Conservation (phyloP, 1,284 basidiomycete genomes). For the Ceratobasidium sp. region DNA sequence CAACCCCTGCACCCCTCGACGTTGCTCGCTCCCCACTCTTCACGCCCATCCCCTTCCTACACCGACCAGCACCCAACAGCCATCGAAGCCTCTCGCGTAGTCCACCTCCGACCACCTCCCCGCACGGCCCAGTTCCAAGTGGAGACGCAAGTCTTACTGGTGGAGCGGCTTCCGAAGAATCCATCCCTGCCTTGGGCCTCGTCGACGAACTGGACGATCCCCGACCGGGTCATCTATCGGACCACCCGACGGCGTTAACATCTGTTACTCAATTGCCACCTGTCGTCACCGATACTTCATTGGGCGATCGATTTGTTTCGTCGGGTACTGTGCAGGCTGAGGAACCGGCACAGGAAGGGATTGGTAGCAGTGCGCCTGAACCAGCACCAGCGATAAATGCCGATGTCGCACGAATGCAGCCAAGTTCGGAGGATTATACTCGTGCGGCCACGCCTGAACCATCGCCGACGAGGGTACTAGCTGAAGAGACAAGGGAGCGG, state of each 20-base stretch:
- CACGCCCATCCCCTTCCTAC: slow-evolving; percentile 85
- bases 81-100: slow-evolving; percentile 67
- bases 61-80: slow-evolving; percentile 75
- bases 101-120: slow-evolving; percentile 79
- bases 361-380: not conserved
- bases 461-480: slow-evolving; percentile 43
- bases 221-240: slow-evolving; percentile 81
- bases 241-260: slow-evolving; percentile 77
- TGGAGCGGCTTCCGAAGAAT: slow-evolving; percentile 46
- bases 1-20: slow-evolving; percentile 59
- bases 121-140: slow-evolving; percentile 55
- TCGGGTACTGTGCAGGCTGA: not conserved
- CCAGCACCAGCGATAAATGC: too few relatives aligned
- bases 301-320: slow-evolving; percentile 36
- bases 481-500: slow-evolving; percentile 41
- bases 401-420: slow-evolving; percentile 1
- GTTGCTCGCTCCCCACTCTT: slow-evolving; percentile 80
- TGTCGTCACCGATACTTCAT: not conserved
- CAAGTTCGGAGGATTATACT: slow-evolving; percentile 45
- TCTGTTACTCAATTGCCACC: slow-evolving; percentile 64
- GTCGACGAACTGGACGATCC: slow-evolving; percentile 88
- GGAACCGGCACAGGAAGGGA: not conserved
- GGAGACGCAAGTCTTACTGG: slow-evolving; percentile 54
- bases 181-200: slow-evolving; percentile 65
- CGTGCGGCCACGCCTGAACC: slow-evolving; percentile 48